Conservation (phyloP, 805 yeast genomes). For the Jamesozyma hellenica region DNA sequence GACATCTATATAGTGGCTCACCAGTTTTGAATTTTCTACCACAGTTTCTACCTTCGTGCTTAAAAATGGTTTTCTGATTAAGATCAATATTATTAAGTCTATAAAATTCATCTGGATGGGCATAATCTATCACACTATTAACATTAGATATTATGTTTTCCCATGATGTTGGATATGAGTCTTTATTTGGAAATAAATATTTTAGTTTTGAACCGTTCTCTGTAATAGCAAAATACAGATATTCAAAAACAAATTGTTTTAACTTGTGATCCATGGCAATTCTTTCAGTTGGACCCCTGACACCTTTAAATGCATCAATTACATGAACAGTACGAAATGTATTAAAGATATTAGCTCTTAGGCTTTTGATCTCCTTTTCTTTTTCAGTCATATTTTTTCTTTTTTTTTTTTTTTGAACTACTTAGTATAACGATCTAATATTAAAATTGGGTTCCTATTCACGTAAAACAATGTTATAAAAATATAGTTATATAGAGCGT, state of each 20-base stretch:
- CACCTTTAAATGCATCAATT: conserved; percentile 11
- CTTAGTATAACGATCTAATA: too few relatives aligned
- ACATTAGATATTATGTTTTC: conserved; percentile 10
- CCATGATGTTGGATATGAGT: conserved; percentile 11
- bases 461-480: too few relatives aligned
- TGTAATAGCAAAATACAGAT: conserved; percentile 29
- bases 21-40: conserved; percentile 51
- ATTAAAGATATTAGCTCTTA: neutral
- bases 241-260: conserved; percentile 18
- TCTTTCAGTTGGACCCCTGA: conserved; percentile 23
- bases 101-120: conserved; percentile 2
- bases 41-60: conserved; percentile 57
- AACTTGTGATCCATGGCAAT: conserved; percentile 21
- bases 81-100: conserved; percentile 3
- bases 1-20: conserved; percentile 63
- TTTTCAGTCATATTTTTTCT: neutral
- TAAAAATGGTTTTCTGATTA: conserved; percentile 12
- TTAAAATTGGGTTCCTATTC: too few relatives aligned
- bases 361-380: neutral
- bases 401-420: neutral
- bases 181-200: conserved; percentile 24
- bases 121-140: conserved; percentile 4
- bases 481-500: too few relatives aligned
- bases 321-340: conserved; percentile 16
- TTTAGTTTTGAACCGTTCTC: conserved; percentile 32